These are phyloP conservation scores for Rhodamnia argentea DNA, from an alignment of 345 rosid genomes.

Conservation along the genomic window DNA sequence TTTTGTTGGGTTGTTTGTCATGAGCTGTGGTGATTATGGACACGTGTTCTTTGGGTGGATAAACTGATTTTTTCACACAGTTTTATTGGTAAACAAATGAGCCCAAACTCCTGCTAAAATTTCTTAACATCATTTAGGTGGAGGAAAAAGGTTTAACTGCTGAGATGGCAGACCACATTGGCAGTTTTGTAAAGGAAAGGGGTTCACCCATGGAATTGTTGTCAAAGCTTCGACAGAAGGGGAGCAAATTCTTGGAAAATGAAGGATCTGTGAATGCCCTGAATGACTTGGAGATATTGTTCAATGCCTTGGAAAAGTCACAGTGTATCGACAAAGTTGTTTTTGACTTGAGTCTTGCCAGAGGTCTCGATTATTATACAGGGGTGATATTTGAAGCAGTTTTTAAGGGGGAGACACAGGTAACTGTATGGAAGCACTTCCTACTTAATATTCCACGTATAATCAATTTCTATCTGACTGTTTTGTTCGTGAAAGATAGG, in stretches of 20 bases:
- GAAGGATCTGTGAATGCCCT: slow-evolving; percentile 53
- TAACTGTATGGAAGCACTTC: slow-evolving; percentile 6
- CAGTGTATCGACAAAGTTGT: slow-evolving; percentile 66
- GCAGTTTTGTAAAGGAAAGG: slow-evolving; percentile 66
- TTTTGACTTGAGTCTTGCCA: slow-evolving; percentile 94
- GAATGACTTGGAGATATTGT: slow-evolving; percentile 64
- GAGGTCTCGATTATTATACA: slow-evolving; percentile 98
- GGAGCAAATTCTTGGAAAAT: slow-evolving; percentile 51
- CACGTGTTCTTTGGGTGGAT: background rate
- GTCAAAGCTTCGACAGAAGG: slow-evolving; percentile 44
- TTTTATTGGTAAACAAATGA: background rate
- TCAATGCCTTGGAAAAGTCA: slow-evolving; percentile 75
- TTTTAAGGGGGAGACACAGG: slow-evolving; percentile 76
- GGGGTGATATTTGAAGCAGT: slow-evolving; percentile 94
- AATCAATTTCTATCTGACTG: background rate
- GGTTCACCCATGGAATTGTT: slow-evolving; percentile 60
- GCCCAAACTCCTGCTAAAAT: background rate
- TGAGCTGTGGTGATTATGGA: background rate
- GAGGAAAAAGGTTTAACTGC: slow-evolving; percentile 76
- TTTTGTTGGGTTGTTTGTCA: background rate
- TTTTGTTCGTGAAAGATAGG: background rate
- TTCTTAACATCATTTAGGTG: slow-evolving; percentile 24
- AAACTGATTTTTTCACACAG: background rate
- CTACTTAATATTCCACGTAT: background rate
- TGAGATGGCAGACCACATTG: slow-evolving; percentile 73